phyloP scores from a whole-genome alignment of 2,329 filamentous ascomycete species.

The Phaeoacremonium minimum region DNA sequence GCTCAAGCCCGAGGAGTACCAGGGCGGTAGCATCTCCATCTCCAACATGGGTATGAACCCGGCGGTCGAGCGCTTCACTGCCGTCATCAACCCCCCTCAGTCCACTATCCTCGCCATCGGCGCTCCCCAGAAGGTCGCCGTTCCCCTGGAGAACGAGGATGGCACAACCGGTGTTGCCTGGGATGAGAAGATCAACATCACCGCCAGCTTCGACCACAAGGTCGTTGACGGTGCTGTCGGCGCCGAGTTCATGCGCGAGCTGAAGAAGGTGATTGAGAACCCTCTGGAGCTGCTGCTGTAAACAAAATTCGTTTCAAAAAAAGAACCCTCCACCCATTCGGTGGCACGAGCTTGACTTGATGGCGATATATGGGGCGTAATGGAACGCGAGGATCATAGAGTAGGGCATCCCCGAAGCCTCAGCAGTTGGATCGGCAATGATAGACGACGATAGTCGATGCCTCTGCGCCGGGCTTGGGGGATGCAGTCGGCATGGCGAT shows the following conservation, averaged over 20 bases:
- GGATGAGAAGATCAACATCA: constrained; percentile 96
- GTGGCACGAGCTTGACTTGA: no score
- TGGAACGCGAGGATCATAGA: no score
- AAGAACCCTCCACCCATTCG: no score
- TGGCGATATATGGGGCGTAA: no score
- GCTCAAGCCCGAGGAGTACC: constrained; percentile 99
- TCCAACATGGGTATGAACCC: constrained; percentile 99
- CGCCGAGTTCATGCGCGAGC: constrained; percentile 91
- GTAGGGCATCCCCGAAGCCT: no score
- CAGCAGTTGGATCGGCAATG: no score
- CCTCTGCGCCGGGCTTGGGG: no score
- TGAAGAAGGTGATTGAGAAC: constrained; percentile 98
- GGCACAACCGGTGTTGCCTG: constrained; percentile 72
- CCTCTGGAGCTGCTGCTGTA: constrained; percentile 91
- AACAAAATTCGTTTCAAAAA: no score
- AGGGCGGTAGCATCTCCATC: constrained; percentile 98
- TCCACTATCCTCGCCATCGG: constrained; percentile 92
- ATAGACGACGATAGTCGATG: no score
- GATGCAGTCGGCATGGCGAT: no score
- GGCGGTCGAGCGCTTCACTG: constrained; percentile 94
- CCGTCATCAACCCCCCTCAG: constrained; percentile 98
- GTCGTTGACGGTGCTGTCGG: constrained; percentile 95
- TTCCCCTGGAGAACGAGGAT: constrained; percentile 81
- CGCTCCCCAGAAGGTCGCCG: constrained; percentile 90
- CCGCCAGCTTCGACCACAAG: constrained; percentile 97